Conservation (phyloP, 495 filamentous ascomycete genomes). For the Astrothelium macrocarpum region DNA sequence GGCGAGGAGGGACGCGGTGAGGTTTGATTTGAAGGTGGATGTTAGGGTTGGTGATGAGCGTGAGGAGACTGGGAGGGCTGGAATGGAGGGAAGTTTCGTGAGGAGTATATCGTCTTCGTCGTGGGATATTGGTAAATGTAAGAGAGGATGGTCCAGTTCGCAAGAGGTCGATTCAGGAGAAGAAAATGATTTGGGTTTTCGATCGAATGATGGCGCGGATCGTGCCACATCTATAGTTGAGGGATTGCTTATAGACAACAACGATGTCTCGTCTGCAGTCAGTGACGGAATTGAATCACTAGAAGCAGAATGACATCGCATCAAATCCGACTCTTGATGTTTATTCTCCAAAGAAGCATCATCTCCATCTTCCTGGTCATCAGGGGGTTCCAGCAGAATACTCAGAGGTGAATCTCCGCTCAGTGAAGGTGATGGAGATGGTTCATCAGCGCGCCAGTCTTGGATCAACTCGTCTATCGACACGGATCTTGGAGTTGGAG, state of each 20-base stretch:
- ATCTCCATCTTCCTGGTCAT: constrained; percentile 25
- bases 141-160: constrained; percentile 29
- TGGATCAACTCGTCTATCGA: constrained; percentile 36
- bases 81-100: constrained; percentile 8
- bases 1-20: constrained; percentile 82
- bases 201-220: constrained; percentile 11
- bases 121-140: background rate
- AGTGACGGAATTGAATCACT: constrained; percentile 32
- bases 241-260: constrained; percentile 20
- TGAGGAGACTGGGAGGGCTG: constrained; percentile 9
- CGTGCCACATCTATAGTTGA: constrained; percentile 20
- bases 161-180: constrained; percentile 26
- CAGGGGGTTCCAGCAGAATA: constrained; percentile 28
- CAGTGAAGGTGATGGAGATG: constrained; percentile 11
- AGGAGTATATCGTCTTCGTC: constrained; percentile 29
- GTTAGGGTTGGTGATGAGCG: constrained; percentile 13
- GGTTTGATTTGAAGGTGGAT: constrained; percentile 77
- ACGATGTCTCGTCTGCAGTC: constrained; percentile 22
- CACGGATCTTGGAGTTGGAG: constrained; percentile 16
- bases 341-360: constrained; percentile 13
- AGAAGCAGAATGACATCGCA: constrained; percentile 26
- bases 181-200: constrained; percentile 20
- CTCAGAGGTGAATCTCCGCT: constrained; percentile 29
- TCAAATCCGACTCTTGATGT: constrained; percentile 19
- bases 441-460: constrained; percentile 31